These are phyloP conservation scores for Penicillium bovifimosum DNA, from an alignment of 495 filamentous ascomycete species.

Conservation along the genomic window DNA sequence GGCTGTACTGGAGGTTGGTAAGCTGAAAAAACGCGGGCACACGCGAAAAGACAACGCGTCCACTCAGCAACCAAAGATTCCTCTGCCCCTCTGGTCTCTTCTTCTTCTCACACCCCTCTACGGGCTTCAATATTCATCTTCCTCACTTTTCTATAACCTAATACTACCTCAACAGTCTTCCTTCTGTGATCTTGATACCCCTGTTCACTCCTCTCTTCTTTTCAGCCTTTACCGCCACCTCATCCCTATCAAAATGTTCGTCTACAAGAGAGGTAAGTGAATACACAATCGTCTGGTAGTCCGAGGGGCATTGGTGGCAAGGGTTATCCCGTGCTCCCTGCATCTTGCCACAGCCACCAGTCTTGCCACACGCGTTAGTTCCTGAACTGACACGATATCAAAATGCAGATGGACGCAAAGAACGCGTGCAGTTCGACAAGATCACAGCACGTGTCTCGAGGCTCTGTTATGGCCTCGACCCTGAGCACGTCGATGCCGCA, in stretches of 20 bases:
- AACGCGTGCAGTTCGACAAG: conserved; percentile 99
- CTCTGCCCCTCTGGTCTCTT: conserved; percentile 22
- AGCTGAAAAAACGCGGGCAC: conserved; percentile 12
- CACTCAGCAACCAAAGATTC: conserved; percentile 8
- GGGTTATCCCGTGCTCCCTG: conserved; percentile 1
- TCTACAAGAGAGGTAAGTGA: conserved; percentile 63
- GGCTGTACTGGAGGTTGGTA: not conserved
- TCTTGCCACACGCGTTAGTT: conserved; percentile 24
- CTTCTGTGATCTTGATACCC: conserved; percentile 11
- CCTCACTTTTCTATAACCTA: not conserved
- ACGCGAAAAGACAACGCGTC: conserved; percentile 10
- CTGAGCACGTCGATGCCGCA: conserved; percentile 94
- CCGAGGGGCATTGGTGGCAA: not conserved
- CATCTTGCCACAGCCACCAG: not conserved
- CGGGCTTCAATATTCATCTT: conserved; percentile 10
- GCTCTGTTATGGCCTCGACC: conserved; percentile 93
- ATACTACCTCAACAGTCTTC: not conserved
- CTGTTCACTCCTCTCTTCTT: conserved; percentile 8
- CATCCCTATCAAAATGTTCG: conserved; percentile 50
- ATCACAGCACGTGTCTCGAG: conserved; percentile 97
- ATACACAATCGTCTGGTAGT: not conserved
- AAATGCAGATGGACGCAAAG: conserved; percentile 87
- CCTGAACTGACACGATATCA: conserved; percentile 19
- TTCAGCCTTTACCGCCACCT: conserved; percentile 3
- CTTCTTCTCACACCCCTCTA: conserved; percentile 16